Percentiles rank a stretch among this genome's conserved stretches.
Evolutionary conservation across 495 filamentous ascomycete species (phyloP).

Genomic region (Aspergillus funiculosus): DNA sequence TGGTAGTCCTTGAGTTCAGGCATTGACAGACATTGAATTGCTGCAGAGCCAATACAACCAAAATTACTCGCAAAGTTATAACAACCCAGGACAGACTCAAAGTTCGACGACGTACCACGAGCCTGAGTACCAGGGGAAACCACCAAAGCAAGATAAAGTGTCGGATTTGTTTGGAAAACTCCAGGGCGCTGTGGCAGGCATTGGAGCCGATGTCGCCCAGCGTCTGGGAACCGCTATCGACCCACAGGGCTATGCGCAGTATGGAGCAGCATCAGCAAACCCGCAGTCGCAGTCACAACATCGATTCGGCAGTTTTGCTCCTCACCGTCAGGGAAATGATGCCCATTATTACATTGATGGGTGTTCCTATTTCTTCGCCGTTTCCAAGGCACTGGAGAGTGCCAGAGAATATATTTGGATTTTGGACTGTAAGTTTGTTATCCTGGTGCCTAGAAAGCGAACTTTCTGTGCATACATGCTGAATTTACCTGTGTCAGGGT

Average conservation of each 20-base stretch:
- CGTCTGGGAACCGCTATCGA: conserved; percentile 45
- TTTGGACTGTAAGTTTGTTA: conserved; percentile 59
- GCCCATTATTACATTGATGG: conserved; percentile 94
- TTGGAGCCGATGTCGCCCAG: conserved; percentile 47
- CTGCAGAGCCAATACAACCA: conserved; percentile 6
- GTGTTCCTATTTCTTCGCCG: conserved; percentile 86
- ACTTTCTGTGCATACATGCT: too few relatives aligned
- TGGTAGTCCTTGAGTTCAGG: too few relatives aligned
- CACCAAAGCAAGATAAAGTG: conserved; percentile 41
- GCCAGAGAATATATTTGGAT: conserved; percentile 87
- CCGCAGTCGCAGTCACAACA: conserved; percentile 41
- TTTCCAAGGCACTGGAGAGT: conserved; percentile 75
- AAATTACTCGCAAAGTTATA: conserved; percentile 6
- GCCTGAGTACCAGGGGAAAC: conserved; percentile 24
- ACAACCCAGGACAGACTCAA: conserved; percentile 15
- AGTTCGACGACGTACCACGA: conserved; percentile 17
- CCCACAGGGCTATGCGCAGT: conserved; percentile 45
- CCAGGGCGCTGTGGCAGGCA: conserved; percentile 46
- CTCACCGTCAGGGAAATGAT: conserved; percentile 56
- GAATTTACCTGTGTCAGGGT: conserved; percentile 47
- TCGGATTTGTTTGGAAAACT: conserved; percentile 52
- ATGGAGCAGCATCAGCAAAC: conserved; percentile 37
- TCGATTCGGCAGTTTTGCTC: conserved; percentile 79
- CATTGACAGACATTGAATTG: background rate
- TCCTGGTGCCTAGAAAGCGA: background rate